phyloP scores from a whole-genome alignment of 2,329 filamentous ascomycete species.

The Ophiosphaerella herpotricha region DNA sequence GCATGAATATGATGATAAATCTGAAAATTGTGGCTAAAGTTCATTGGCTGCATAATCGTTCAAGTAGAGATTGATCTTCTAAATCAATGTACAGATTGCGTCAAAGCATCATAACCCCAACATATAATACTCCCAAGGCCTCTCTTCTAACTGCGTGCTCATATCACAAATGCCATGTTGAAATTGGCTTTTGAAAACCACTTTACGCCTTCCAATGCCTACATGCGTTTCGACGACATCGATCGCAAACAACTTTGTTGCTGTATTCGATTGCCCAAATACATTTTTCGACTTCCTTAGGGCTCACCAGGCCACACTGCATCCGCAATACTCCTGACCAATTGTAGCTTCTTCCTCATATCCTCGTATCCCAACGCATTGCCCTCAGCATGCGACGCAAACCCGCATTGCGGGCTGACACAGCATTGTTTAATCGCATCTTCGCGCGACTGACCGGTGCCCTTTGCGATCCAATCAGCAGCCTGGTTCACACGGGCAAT shows the following conservation, averaged over 20 bases:
- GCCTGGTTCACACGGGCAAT: conserved; percentile 52
- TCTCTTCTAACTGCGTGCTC: neutral
- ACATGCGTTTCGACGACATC: too few species aligned
- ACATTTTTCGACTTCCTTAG: conserved; percentile 26
- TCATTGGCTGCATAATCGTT: too few species aligned
- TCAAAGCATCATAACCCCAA: too few species aligned
- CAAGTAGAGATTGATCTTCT: too few species aligned
- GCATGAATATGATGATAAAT: too few species aligned
- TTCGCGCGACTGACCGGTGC: conserved; percentile 65
- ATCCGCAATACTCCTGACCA: conserved; percentile 73
- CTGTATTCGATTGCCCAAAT: neutral
- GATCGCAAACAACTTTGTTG: too few species aligned
- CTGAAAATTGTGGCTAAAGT: too few species aligned
- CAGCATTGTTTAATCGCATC: conserved; percentile 69
- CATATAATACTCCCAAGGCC: too few species aligned
- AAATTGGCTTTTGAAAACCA: conserved; percentile 23
- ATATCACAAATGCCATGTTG: conserved; percentile 29
- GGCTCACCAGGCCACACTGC: conserved; percentile 69
- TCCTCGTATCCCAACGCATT: conserved; percentile 71
- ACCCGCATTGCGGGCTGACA: conserved; percentile 45
- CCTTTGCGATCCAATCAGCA: conserved; percentile 71
- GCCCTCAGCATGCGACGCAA: conserved; percentile 72
- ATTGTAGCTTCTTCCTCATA: conserved; percentile 72
- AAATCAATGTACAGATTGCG: too few species aligned
- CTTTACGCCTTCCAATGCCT: conserved; percentile 9